These are phyloP conservation scores for Mrakia blollopis DNA, from an alignment of 768 basidiomycete species.

Conservation along the genomic window DNA sequence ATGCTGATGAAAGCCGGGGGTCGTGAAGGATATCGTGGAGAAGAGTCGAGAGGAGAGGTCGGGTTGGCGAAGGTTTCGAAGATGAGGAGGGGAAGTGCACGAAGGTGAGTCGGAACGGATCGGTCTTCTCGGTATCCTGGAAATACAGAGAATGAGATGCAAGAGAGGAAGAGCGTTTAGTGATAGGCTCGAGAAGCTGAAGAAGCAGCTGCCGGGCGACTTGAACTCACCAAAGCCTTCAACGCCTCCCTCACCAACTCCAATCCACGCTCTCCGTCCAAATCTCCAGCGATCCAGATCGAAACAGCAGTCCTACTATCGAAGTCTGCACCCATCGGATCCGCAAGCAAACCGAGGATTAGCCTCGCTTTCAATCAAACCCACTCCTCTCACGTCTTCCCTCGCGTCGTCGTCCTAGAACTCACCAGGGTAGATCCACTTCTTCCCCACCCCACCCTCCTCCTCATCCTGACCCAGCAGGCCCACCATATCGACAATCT, in stretches of 20 bases:
- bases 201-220: neutral
- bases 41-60: conserved; percentile 38
- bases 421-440: conserved; percentile 61
- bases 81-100: conserved; percentile 61
- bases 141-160: no score
- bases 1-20: conserved; percentile 33
- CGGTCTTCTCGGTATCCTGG: conserved; percentile 28
- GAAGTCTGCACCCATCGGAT: conserved; percentile 11
- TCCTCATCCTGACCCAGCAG: conserved; percentile 48
- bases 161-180: neutral
- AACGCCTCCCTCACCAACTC: conserved; percentile 63
- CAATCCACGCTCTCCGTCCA: conserved; percentile 61
- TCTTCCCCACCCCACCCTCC: conserved; percentile 45
- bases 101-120: conserved; percentile 61
- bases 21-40: conserved; percentile 38
- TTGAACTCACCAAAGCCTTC: conserved; percentile 55
- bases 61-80: conserved; percentile 44
- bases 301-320: conserved; percentile 40
- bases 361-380: conserved; percentile 15
- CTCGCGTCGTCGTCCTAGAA: conserved; percentile 7
- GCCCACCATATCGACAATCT: conserved; percentile 56
- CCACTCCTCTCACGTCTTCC: neutral
- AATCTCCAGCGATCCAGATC: conserved; percentile 66
- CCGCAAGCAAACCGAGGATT: neutral
- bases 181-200: neutral